These are phyloP conservation scores for Fusarium ramigenum DNA, from an alignment of 2,329 filamentous ascomycete species.

Conservation along the genomic window DNA sequence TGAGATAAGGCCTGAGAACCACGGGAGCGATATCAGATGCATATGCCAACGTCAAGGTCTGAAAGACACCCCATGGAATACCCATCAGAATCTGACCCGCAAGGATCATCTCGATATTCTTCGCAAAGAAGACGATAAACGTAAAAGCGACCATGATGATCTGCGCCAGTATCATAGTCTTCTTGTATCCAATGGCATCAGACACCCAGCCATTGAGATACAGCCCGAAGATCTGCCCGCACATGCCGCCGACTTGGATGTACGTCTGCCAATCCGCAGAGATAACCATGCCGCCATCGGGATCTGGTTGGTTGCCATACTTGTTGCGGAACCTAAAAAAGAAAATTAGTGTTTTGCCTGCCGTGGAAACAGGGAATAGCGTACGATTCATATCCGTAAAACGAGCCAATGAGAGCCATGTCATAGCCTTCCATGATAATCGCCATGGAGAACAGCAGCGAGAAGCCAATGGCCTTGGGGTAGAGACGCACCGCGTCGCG, in stretches of 20 bases:
- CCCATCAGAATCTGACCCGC: constrained; percentile 67
- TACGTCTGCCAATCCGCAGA: constrained; percentile 46
- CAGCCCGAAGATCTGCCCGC: constrained; percentile 70
- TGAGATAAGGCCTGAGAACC: constrained; percentile 57
- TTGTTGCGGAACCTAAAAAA: constrained; percentile 54
- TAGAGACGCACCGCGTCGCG: constrained; percentile 51
- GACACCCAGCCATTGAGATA: constrained; percentile 70
- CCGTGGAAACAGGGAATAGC: background rate
- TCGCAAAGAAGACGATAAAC: constrained; percentile 67
- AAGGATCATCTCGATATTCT: constrained; percentile 62
- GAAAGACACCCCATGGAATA: constrained; percentile 64
- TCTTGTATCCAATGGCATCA: constrained; percentile 68
- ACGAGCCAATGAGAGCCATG: constrained; percentile 51
- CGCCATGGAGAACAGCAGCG: constrained; percentile 53
- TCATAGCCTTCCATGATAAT: constrained; percentile 56
- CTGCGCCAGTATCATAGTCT: constrained; percentile 65
- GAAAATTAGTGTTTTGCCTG: background rate
- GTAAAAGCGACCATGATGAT: constrained; percentile 62
- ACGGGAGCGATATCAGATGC: constrained; percentile 75
- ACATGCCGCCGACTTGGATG: constrained; percentile 53
- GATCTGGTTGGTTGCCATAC: constrained; percentile 51
- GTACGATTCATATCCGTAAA: constrained; percentile 51
- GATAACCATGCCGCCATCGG: constrained; percentile 30
- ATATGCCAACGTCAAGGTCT: constrained; percentile 66
- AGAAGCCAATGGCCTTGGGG: constrained; percentile 55